Evolutionary conservation across 179 eudicot species (phyloP), one percentile per base, ranked within the genome.

Genomic region (Actinidia polygama): DNA sequence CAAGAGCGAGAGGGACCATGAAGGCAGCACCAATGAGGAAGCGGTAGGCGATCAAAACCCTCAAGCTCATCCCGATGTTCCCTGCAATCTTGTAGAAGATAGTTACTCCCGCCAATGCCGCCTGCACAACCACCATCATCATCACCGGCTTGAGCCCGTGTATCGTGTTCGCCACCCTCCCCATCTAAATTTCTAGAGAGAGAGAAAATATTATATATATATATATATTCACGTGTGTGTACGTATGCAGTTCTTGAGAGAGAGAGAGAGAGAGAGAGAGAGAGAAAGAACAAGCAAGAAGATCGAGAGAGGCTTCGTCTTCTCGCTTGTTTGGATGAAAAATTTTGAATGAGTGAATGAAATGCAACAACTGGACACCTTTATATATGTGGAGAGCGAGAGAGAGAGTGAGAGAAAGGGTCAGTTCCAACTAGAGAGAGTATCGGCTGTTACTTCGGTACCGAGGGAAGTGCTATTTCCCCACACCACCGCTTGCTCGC

Each of bases 1-100:
- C 64, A 21, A 85, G 83, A 30, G 91, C 92, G 54, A 90, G 71
- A 21, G 92, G 91, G 24, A 75, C 58, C 23, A 91, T 81, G 71
- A 86, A 86, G 18, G 87, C 90, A 0, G 89, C 83, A 24, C 90
- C 89, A 70, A 90, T 82, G n/a, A 90, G 44, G 66, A 86, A 87
- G 9, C 91, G 88, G 66, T 87, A 90, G 15, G 94, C 90, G 15
- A 90, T 80, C 73, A 90, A 77, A 73, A 92, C 86, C 21, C 85
- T 79, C 71, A 90, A 47, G 57, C 89, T 88, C 90, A 89, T 88
- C n/a, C 91, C 92, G 18, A 70, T 59, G 30, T 83, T 77, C 4
- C 86, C 87, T 11, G 90, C 95, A 26, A 92, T 26, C 61, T 92
- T 92, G 85, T 89, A 89, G 64, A 85, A 81, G 6, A 92, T 49